A percentile compares a stretch with the other conserved stretches of the same genome.
phyloP scores from a whole-genome alignment of 2,329 filamentous ascomycete species.

The Exophiala calicioides region DNA sequence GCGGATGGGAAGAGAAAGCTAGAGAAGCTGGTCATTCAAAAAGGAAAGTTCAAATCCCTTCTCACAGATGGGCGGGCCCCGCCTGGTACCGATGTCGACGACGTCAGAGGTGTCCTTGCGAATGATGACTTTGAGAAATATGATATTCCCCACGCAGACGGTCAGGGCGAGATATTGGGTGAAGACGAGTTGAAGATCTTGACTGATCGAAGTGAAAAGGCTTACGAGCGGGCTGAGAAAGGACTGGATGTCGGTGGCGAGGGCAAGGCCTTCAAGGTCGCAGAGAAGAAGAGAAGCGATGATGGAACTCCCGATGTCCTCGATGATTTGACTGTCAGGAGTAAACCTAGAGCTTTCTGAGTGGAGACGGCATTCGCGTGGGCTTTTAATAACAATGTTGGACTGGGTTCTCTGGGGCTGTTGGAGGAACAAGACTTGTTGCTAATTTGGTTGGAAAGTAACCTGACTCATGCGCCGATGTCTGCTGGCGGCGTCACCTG shows the following conservation, averaged over 20 bases:
- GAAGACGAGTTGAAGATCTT: conserved; percentile 75
- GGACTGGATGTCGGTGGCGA: conserved; percentile 69
- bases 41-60: conserved; percentile 77
- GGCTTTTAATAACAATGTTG: too few relatives aligned
- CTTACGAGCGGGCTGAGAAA: conserved; percentile 72
- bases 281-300: conserved; percentile 70
- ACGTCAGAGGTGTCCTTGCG: conserved; percentile 29
- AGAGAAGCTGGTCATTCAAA: conserved; percentile 93
- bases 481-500: too few relatives aligned
- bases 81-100: conserved; percentile 22
- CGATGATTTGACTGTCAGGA: conserved; percentile 29
- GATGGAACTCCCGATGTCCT: conserved; percentile 29
- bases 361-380: background rate
- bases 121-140: conserved; percentile 64
- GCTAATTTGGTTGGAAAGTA: too few relatives aligned
- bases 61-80: conserved; percentile 55
- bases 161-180: conserved; percentile 61
- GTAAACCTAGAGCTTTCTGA: conserved; percentile 6
- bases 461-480: too few relatives aligned
- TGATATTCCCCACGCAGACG: conserved; percentile 47
- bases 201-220: conserved; percentile 71
- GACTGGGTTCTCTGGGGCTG: too few relatives aligned
- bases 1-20: conserved; percentile 89
- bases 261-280: conserved; percentile 65
- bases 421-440: too few relatives aligned